These are phyloP conservation scores for Rubus parviflorus DNA, from an alignment of 306 rosid species.

Conservation along the genomic window DNA sequence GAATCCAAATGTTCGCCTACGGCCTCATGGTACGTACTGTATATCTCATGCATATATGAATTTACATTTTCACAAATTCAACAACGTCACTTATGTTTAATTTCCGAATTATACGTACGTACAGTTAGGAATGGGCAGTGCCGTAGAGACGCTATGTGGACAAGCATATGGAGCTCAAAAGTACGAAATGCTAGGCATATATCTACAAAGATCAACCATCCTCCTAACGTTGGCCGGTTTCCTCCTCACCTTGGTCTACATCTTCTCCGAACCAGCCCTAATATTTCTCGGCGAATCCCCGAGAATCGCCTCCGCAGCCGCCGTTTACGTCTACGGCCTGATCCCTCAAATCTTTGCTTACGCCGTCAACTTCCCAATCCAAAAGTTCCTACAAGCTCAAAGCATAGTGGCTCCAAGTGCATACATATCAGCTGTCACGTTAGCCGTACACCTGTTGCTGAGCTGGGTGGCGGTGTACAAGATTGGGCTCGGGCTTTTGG, in stretches of 20 bases:
- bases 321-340: conserved; percentile 58
- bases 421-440: conserved; percentile 49
- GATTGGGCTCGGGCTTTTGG: conserved; percentile 58
- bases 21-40: conserved; percentile 86
- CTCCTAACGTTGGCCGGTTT: conserved; percentile 36
- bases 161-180: conserved; percentile 74
- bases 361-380: conserved; percentile 69
- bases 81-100: too few relatives aligned
- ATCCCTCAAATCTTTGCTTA: conserved; percentile 85
- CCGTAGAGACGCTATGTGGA: conserved; percentile 85
- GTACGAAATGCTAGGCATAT: conserved; percentile 58
- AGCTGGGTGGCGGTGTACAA: conserved; percentile 64
- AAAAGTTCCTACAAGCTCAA: conserved; percentile 76
- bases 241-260: conserved; percentile 34
- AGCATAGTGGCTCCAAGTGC: conserved; percentile 78
- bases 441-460: conserved; percentile 45
- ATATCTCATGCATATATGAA: too few relatives aligned
- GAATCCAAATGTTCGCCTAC: conserved; percentile 67
- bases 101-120: neutral
- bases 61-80: too few relatives aligned
- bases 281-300: conserved; percentile 51
- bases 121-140: conserved; percentile 92
- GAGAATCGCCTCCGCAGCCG: conserved; percentile 50
- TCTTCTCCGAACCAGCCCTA: conserved; percentile 45
- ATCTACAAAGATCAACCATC: conserved; percentile 65